Evolutionary conservation across 257 asterid species (phyloP).

Genomic region (Plantago ovata): DNA sequence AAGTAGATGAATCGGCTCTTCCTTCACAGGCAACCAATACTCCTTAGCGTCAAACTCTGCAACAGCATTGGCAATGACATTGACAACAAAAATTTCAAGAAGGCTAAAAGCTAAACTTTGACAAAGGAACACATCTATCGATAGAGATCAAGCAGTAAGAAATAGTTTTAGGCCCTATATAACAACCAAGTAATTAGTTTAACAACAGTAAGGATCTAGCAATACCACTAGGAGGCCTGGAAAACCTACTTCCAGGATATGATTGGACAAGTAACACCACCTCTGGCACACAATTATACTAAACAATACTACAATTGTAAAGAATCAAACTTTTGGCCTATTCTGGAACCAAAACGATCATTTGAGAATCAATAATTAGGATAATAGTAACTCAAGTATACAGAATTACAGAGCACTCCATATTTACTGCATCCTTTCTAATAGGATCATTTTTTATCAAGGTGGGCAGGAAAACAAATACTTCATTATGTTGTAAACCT

Average conservation of each 20-base stretch:
- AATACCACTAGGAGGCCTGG: slow-evolving; percentile 13
- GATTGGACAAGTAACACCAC: slow-evolving; percentile 24
- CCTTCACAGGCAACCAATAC: slow-evolving; percentile 1
- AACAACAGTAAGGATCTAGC: slow-evolving; percentile 7
- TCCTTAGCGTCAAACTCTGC: slow-evolving; percentile 16
- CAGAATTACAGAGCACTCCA: too few species aligned
- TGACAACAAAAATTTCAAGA: neutral
- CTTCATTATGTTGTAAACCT: too few species aligned
- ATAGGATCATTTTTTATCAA: too few species aligned
- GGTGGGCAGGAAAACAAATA: too few species aligned
- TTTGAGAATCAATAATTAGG: neutral
- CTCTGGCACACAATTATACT: slow-evolving; percentile 6
- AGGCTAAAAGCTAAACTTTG: too few species aligned
- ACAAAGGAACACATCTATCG: too few species aligned
- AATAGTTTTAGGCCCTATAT: neutral
- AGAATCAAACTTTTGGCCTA: slow-evolving; percentile 13
- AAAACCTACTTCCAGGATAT: slow-evolving; percentile 15
- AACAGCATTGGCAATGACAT: slow-evolving; percentile 16
- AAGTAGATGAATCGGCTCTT: slow-evolving; percentile 3
- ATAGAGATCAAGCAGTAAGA: neutral
- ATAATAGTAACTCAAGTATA: too few species aligned
- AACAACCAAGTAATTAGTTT: slow-evolving; percentile 3
- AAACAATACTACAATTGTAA: slow-evolving; percentile 6
- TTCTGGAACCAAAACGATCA: slow-evolving; percentile 19
- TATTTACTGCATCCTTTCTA: too few species aligned